phyloP scores from a whole-genome alignment of 1,139 yeast genomes.

The Blastobotrys petasosporus region DNA sequence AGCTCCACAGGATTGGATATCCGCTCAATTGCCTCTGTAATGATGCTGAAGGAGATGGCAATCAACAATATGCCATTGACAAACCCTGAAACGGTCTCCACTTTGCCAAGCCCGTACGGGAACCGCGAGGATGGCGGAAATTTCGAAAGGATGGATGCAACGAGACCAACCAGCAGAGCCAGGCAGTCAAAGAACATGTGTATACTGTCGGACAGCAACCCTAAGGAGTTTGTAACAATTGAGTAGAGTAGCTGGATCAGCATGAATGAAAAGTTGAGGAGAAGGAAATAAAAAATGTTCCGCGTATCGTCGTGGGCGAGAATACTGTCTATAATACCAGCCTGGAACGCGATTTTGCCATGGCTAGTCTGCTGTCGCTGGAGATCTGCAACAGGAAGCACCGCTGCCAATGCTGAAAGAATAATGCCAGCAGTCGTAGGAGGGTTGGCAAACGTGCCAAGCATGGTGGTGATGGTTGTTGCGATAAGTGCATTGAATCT shows the following conservation, averaged over 20 bases:
- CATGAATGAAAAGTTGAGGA: constrained; percentile 89
- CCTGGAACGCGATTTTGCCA: constrained; percentile 10
- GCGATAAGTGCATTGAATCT: constrained; percentile 29
- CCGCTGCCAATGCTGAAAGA: constrained; percentile 18
- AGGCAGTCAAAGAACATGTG: constrained; percentile 96
- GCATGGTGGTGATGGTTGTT: constrained; percentile 20
- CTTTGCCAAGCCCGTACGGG: constrained; percentile 81
- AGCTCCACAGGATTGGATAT: constrained; percentile 69
- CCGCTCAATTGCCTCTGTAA: constrained; percentile 81
- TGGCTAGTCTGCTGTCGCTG: constrained; percentile 1
- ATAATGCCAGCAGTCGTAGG: constrained; percentile 18
- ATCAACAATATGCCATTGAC: constrained; percentile 84
- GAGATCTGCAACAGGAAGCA: constrained; percentile 18
- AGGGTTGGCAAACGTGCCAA: constrained; percentile 19
- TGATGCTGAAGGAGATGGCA: constrained; percentile 84
- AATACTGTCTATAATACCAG: constrained; percentile 34
- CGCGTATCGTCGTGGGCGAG: constrained; percentile 63
- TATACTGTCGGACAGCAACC: constrained; percentile 83
- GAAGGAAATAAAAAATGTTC: constrained; percentile 79
- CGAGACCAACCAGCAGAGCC: constrained; percentile 79
- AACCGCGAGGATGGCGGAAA: constrained; percentile 59
- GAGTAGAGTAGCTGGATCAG: constrained; percentile 87
- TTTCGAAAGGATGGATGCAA: constrained; percentile 68
- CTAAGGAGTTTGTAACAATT: constrained; percentile 84
- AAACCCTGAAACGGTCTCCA: constrained; percentile 91